These are phyloP conservation scores for Phyllachora maydis DNA, from an alignment of 2,329 filamentous ascomycete genomes.

Conservation along the genomic window DNA sequence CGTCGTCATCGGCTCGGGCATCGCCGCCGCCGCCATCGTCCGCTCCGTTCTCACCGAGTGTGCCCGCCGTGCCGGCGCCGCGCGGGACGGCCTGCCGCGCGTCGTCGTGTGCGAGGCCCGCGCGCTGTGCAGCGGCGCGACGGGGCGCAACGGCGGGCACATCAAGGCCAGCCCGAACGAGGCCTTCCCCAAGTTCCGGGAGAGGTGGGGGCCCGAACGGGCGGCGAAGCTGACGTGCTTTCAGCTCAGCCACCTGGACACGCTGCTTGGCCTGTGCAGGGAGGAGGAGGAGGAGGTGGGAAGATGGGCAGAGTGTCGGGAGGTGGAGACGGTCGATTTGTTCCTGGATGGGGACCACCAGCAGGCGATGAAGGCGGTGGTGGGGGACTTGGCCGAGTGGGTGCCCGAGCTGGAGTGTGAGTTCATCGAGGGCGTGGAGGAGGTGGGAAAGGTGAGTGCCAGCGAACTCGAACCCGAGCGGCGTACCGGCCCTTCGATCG, in stretches of 20 bases:
- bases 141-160: constrained; percentile 30
- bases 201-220: constrained; percentile 10
- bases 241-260: constrained; percentile 18
- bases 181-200: constrained; percentile 14
- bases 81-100: constrained; percentile 1
- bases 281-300: constrained; percentile 10
- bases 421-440: no score
- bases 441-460: no score
- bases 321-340: constrained; percentile 25
- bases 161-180: constrained; percentile 23
- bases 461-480: no score
- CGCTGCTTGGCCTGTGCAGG: constrained; percentile 16
- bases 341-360: neutral
- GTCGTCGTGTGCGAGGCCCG: constrained; percentile 30
- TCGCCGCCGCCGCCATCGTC: constrained; percentile 22
- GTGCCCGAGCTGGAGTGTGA: constrained; percentile 17
- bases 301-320: constrained; percentile 20
- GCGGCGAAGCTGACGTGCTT: constrained; percentile 21
- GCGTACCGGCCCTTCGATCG: no score
- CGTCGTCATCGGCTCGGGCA: constrained; percentile 30
- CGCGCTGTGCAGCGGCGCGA: constrained; percentile 26
- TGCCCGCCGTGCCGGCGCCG: no score
- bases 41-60: constrained; percentile 6
- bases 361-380: neutral
- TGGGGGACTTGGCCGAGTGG: constrained; percentile 11